These are phyloP conservation scores for Ailanthus altissimus DNA, from an alignment of 345 rosid species.

Conservation along the genomic window DNA sequence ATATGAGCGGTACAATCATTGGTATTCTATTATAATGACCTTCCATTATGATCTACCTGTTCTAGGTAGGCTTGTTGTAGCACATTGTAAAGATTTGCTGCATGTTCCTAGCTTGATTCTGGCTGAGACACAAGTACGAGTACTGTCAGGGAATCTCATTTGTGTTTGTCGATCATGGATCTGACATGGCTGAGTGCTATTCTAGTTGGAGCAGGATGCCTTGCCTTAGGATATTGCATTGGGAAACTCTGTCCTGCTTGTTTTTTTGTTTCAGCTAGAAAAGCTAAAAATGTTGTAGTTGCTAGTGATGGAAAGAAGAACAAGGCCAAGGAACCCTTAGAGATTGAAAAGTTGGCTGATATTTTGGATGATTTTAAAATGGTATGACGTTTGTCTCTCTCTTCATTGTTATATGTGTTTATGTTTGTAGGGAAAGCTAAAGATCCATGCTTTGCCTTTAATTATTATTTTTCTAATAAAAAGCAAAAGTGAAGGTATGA, in stretches of 20 bases:
- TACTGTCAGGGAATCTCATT: neutral
- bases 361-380: constrained; percentile 86
- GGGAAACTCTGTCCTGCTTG: constrained; percentile 52
- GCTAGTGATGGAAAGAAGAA: constrained; percentile 32
- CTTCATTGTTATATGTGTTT: neutral
- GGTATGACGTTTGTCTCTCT: constrained; percentile 41
- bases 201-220: constrained; percentile 76
- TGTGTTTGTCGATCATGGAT: constrained; percentile 48
- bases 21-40: neutral
- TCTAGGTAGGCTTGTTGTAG: neutral
- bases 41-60: neutral
- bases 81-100: neutral
- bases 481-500: neutral
- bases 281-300: constrained; percentile 27
- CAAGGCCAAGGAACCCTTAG: constrained; percentile 54
- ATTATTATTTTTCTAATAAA: neutral
- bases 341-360: constrained; percentile 86
- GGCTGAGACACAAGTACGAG: neutral
- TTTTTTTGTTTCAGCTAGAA: constrained; percentile 40
- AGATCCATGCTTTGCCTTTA: neutral
- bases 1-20: neutral
- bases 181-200: constrained; percentile 79
- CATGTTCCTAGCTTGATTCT: constrained; percentile 11
- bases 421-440: constrained; percentile 12
- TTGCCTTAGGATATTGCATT: constrained; percentile 81